These are phyloP conservation scores for Volvariella volvacea DNA, from an alignment of 1,284 basidiomycete species.

Conservation along the genomic window DNA sequence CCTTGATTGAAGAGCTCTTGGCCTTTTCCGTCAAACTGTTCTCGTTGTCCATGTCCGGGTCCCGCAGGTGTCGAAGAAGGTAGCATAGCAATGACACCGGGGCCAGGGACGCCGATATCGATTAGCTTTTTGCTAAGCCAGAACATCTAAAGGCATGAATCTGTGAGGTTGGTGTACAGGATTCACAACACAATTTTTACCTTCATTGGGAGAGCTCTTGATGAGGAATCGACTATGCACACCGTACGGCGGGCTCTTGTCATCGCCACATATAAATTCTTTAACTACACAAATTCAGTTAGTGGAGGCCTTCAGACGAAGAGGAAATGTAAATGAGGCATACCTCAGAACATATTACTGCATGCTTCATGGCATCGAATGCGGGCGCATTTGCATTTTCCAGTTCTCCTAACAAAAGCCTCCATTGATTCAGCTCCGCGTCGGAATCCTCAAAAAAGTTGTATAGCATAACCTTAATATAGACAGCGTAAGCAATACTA, in stretches of 20 bases:
- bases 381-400: no score
- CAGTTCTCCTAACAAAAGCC: constrained; percentile 29
- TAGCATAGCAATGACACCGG: no score
- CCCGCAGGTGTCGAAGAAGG: no score
- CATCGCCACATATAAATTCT: constrained; percentile 64
- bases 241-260: constrained; percentile 62
- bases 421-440: constrained; percentile 46
- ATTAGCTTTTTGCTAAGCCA: no score
- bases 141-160: no score
- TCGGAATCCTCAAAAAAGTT: constrained; percentile 66
- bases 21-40: no score
- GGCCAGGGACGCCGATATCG: no score
- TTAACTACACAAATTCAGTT: constrained; percentile 44
- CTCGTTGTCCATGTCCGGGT: no score
- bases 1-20: no score
- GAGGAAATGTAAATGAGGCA: constrained; percentile 2
- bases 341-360: constrained; percentile 56
- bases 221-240: constrained; percentile 60
- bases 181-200: no score
- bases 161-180: no score
- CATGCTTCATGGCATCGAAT: constrained; percentile 45
- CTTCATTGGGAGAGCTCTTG: no score
- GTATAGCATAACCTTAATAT: constrained; percentile 50
- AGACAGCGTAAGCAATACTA: constrained; percentile 21
- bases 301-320: constrained; percentile 1